Base-by-base conservation (phyloP, 192 early-diverging fungal genomes). In the Cetraspora pellucida region DNA sequence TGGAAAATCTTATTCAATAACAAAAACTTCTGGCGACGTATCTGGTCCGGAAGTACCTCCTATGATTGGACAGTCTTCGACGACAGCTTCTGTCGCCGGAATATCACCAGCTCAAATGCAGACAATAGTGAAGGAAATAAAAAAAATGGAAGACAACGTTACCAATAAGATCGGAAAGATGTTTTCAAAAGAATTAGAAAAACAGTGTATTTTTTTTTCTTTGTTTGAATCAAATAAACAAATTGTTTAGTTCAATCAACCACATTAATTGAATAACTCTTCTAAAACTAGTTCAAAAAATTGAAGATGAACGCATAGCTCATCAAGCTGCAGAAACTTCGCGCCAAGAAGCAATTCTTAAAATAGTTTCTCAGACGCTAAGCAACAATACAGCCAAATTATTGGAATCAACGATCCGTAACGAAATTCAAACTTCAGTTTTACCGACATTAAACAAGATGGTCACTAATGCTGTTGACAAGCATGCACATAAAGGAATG, bases 321-420 rank as follows among this genome's bases (percentile, higher is more conserved):
- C 71, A 79, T 60, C 78, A 79, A 59, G 78, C 79, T n/a, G 81
- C 80, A 30, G 82, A 86, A 55, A 84, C 79, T 49, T 57, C 77
- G 21, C 76, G 85, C 57, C 85, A 86, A 70, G 81, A 86, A 58
- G 77, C 77, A 19, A 81, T 86, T 37, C 57, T 86, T 43, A 86
- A 82, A 64, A 46, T 83, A 44, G 82, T 86, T n/a, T 86, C 82
- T 4, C 78, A 83, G 25, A 79, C 85, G 1, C 72, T 86, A 13
- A 78, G 60, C 50, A 86, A 78, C 52, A 86, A 83, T 46, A 86
- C 85, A 5, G 72, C 83, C 28, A 81, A 86, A 59, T 75, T 86
- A 21, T 49, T 86, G 61, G 82, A 82, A 37, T 78, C 83, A 44
- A 86, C 82, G 23, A 81, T 86, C 25, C 70, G 80, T 30, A 80